Conservation (phyloP, 2,329 filamentous ascomycete species). For the Alternaria infectoria region DNA sequence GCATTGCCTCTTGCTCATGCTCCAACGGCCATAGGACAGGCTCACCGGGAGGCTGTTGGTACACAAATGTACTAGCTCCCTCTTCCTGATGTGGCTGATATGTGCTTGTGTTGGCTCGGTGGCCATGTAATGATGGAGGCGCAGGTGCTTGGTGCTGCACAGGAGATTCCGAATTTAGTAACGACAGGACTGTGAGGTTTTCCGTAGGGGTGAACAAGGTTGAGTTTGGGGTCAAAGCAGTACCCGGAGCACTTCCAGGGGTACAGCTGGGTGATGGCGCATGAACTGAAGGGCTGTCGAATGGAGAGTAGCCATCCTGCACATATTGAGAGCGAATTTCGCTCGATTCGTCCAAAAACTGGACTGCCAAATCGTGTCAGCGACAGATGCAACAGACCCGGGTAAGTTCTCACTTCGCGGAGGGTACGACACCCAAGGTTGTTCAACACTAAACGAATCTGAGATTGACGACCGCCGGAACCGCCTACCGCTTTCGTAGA, state of each 20-base stretch:
- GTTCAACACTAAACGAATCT: constrained; percentile 36
- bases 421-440: constrained; percentile 46
- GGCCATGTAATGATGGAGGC: constrained; percentile 24
- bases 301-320: constrained; percentile 25
- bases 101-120: constrained; percentile 6
- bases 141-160: constrained; percentile 19
- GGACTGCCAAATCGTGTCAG: constrained; percentile 34
- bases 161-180: constrained; percentile 44
- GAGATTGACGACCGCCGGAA: constrained; percentile 47
- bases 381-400: background rate
- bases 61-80: constrained; percentile 29
- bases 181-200: constrained; percentile 41
- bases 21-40: constrained; percentile 45
- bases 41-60: constrained; percentile 37
- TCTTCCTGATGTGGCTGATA: constrained; percentile 15
- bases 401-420: constrained; percentile 32
- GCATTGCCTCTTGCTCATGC: constrained; percentile 47
- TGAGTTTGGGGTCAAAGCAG: constrained; percentile 22
- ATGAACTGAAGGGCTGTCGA: constrained; percentile 15
- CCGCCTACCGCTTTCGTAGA: constrained; percentile 44
- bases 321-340: constrained; percentile 42
- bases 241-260: constrained; percentile 17
- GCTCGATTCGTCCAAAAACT: constrained; percentile 46
- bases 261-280: constrained; percentile 16
- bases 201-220: constrained; percentile 35